These are phyloP conservation scores for Albophoma yamanashiensis DNA, from an alignment of 2,329 filamentous ascomycete species.

Conservation along the genomic window DNA sequence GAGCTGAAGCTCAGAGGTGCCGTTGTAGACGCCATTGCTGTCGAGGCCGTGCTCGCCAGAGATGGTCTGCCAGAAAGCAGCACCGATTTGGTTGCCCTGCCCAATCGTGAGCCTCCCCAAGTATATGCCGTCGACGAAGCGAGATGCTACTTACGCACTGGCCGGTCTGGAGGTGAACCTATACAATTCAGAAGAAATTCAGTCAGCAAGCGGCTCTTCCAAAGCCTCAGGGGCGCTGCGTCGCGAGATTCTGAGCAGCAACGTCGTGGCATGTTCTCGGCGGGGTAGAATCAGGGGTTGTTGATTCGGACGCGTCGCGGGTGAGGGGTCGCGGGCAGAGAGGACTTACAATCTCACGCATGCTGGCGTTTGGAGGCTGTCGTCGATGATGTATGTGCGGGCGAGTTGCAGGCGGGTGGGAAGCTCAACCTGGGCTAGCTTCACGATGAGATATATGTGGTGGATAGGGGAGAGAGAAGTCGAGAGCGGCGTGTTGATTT, in stretches of 20 bases:
- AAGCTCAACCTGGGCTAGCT: slow-evolving; percentile 23
- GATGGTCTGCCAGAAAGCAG: slow-evolving; percentile 95
- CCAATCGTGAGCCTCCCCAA: slow-evolving; percentile 23
- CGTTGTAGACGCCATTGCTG: slow-evolving; percentile 97
- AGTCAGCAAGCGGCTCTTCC: slow-evolving; percentile 39
- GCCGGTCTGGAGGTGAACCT: slow-evolving; percentile 99
- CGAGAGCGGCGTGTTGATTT: slow-evolving; percentile 14
- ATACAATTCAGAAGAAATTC: slow-evolving; percentile 36
- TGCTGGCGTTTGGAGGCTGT: slow-evolving; percentile 29
- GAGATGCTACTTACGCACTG: slow-evolving; percentile 69
- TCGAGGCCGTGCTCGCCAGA: slow-evolving; percentile 94
- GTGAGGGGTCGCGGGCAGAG: slow-evolving; percentile 5
- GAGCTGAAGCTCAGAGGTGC: slow-evolving; percentile 95
- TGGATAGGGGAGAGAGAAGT: slow-evolving; percentile 12
- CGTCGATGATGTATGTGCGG: slow-evolving; percentile 12
- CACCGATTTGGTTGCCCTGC: slow-evolving; percentile 99
- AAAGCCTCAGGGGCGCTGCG: neutral
- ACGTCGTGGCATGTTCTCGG: slow-evolving; percentile 10
- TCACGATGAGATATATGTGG: slow-evolving; percentile 20
- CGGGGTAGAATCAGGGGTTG: slow-evolving; percentile 28
- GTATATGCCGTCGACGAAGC: slow-evolving; percentile 1
- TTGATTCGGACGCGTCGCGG: slow-evolving; percentile 27
- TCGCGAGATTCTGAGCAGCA: neutral
- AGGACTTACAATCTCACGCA: slow-evolving; percentile 59
- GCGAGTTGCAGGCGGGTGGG: slow-evolving; percentile 9